A percentile compares a stretch with the other conserved stretches of the same genome.
Evolutionary conservation across 139 green algal genomes (phyloP).

Genomic region (Micractinium conductrix): DNA sequence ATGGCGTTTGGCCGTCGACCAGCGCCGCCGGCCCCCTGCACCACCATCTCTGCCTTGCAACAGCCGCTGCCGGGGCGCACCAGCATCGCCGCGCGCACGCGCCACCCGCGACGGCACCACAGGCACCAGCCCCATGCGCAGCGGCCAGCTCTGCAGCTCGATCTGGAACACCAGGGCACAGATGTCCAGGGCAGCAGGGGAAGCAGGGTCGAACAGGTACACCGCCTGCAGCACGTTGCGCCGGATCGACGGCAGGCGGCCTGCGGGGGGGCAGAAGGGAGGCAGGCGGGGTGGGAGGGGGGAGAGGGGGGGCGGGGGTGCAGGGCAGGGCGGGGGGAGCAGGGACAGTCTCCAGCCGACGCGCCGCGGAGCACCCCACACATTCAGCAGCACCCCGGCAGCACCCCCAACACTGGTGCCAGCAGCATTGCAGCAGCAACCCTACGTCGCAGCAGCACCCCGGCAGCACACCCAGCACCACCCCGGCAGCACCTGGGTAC

Average conservation of each 20-base stretch:
- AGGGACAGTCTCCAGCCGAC: too few species aligned
- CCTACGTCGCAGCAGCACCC: too few species aligned
- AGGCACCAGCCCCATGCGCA: slow-evolving; percentile 59
- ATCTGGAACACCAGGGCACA: slow-evolving; percentile 34
- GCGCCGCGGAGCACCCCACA: too few species aligned
- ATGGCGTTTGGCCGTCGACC: too few species aligned
- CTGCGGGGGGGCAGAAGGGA: slow-evolving; percentile 29
- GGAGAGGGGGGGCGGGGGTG: not conserved
- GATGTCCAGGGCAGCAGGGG: slow-evolving; percentile 35
- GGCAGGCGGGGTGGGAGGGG: not conserved
- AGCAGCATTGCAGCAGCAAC: too few species aligned
- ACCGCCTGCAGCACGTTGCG: slow-evolving; percentile 82
- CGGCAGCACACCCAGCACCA: too few species aligned
- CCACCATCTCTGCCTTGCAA: not conserved
- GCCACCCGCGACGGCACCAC: slow-evolving; percentile 19
- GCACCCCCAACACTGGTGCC: not conserved
- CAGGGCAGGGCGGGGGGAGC: too few species aligned
- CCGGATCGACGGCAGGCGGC: slow-evolving; percentile 55
- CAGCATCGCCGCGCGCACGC: not conserved
- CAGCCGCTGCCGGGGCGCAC: not conserved
- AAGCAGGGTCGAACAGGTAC: slow-evolving; percentile 66
- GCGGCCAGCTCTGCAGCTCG: slow-evolving; percentile 45
- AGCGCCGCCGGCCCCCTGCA: too few species aligned
- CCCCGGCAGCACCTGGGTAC: slow-evolving; percentile 65
- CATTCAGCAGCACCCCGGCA: too few species aligned